Evolutionary conservation across 305 asterid species (phyloP).

Genomic region (Fraxinus latifolia): DNA sequence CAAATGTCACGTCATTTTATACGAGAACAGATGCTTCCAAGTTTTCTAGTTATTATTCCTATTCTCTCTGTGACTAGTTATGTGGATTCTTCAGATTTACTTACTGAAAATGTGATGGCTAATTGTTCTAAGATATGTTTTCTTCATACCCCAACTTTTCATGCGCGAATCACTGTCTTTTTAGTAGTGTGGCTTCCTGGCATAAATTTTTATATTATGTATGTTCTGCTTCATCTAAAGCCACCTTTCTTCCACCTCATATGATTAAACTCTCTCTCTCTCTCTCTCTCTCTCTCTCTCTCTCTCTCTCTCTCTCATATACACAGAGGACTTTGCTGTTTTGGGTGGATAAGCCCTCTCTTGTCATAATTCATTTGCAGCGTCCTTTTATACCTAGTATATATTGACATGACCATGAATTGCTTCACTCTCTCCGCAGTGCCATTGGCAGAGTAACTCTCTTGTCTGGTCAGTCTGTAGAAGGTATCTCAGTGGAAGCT

Average conservation of each 20-base stretch:
- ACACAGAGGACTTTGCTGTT: not conserved
- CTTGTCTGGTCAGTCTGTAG: constrained; percentile 90
- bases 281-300: not conserved
- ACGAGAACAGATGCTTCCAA: constrained; percentile 3
- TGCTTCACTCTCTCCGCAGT: constrained; percentile 44
- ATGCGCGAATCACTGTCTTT: not conserved
- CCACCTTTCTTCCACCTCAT: not conserved
- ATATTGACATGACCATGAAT: constrained; percentile 17
- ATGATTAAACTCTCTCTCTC: not conserved
- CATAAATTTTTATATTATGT: constrained; percentile 9
- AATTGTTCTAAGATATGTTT: not conserved
- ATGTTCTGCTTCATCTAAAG: not conserved
- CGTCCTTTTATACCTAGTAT: not conserved
- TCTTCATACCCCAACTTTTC: constrained; percentile 2
- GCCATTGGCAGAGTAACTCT: constrained; percentile 79
- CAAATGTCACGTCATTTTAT: not conserved
- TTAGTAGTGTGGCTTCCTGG: not conserved
- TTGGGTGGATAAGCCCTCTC: not conserved
- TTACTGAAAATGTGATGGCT: not conserved
- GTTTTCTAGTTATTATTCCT: constrained; percentile 5
- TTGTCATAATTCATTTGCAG: not conserved
- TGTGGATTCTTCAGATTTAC: constrained; percentile 9
- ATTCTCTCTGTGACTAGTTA: not conserved
- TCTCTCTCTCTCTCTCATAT: not conserved
- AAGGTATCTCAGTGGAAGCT: constrained; percentile 85